Conservation (phyloP, 805 yeast genomes). For the Jamesozyma jinghongensis region DNA sequence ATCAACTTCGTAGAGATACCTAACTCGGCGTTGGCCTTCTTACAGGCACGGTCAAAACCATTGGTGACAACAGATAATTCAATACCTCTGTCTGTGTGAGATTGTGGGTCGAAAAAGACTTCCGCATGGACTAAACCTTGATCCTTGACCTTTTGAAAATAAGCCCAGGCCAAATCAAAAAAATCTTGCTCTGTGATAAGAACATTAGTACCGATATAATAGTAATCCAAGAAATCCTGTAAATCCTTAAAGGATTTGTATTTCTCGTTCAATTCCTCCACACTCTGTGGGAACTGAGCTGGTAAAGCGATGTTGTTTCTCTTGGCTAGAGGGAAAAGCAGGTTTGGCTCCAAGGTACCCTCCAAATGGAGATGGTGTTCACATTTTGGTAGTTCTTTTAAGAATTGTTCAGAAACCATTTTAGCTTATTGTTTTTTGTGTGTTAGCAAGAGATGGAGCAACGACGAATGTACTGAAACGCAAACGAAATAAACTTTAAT, state of each 20-base stretch:
- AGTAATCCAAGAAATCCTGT: slow-evolving; percentile 70
- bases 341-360: slow-evolving; percentile 73
- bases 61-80: slow-evolving; percentile 47
- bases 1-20: slow-evolving; percentile 64
- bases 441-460: background rate
- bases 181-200: slow-evolving; percentile 62
- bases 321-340: slow-evolving; percentile 58
- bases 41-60: slow-evolving; percentile 62
- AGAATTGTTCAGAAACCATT: slow-evolving; percentile 33
- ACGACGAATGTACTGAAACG: too few relatives aligned
- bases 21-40: slow-evolving; percentile 47
- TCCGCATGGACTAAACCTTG: slow-evolving; percentile 67
- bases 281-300: slow-evolving; percentile 48
- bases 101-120: slow-evolving; percentile 79
- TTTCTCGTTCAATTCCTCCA: slow-evolving; percentile 47
- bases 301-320: slow-evolving; percentile 59
- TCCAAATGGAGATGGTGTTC: slow-evolving; percentile 82
- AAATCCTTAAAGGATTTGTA: slow-evolving; percentile 56
- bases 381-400: slow-evolving; percentile 70
- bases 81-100: slow-evolving; percentile 63
- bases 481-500: too few relatives aligned
- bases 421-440: background rate
- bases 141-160: slow-evolving; percentile 47
- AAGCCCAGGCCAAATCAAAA: slow-evolving; percentile 67
- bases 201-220: slow-evolving; percentile 77